Base-by-base conservation (phyloP, 495 filamentous ascomycete genomes). In the Aspergillus diversus region DNA sequence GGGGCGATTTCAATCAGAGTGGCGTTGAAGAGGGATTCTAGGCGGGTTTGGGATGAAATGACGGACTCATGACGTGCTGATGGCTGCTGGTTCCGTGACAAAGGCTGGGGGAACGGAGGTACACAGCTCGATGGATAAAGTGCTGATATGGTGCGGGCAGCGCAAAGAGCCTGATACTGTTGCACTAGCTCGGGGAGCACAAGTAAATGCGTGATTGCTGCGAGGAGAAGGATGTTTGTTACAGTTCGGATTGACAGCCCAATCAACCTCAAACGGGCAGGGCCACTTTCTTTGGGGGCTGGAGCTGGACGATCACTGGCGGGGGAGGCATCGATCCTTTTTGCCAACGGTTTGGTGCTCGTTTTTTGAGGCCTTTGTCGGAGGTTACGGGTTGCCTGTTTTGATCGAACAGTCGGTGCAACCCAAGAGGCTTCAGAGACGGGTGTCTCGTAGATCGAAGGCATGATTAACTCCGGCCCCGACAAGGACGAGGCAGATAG, bases 381-480 rank as follows among this genome's bases (percentile, higher is more conserved):
- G 57, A 73, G 64, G 8, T 34, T 55, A 21, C 57, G 31, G 27
- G 60, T 56, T 15, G 61, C 48, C 42, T 63, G 60, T 32, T 66
- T 68, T 0, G 70, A 59, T 33, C 63, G 74, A 34, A 73, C 55
- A 51, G 63, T 63, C 35, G 77, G 75, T 3, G 74, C 71, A 12
- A 80, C 66, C 77, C 77, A 81, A 27, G 77, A 80, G 46, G 60
- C 72, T 43, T 80, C 74, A 33, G 71, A 67, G 34, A 75, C 69
- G 11, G 73, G 69, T 2, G 68, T 63, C 52, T 78, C 77, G 61
- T 75, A 74, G 31, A 81, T 78, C 5, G 77, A 80, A 2, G 79
- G 79, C 79, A 81, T 81, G 42, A 81, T 73, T 7, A 81, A 72
- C 53, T 81, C 77, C 4, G 77, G 79, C 13, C 79, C 79, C 13